Percentiles rank a stretch among this genome's conserved stretches.
Conservation (phyloP, 2,329 filamentous ascomycete genomes). For the Thelonectria blattea region DNA sequence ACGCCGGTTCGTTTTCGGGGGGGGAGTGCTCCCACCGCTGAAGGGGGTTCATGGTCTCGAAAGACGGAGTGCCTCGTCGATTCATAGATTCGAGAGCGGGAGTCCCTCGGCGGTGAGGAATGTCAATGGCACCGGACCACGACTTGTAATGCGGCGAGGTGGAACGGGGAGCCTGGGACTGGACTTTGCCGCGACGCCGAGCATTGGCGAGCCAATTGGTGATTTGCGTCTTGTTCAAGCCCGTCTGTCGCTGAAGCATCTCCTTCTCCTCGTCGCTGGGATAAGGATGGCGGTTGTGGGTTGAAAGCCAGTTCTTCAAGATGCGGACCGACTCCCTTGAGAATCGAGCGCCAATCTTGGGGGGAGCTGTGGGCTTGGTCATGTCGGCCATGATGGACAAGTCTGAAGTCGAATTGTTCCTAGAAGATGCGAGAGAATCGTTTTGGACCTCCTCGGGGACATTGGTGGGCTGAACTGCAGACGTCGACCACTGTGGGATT, state of each 20-base stretch:
- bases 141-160: slow-evolving; percentile 71
- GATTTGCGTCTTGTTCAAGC: slow-evolving; percentile 82
- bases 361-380: slow-evolving; percentile 42
- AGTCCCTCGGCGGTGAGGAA: slow-evolving; percentile 67
- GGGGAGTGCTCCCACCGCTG: slow-evolving; percentile 66
- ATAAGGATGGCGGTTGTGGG: slow-evolving; percentile 83
- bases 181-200: slow-evolving; percentile 79
- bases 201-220: slow-evolving; percentile 94
- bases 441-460: slow-evolving; percentile 38
- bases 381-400: slow-evolving; percentile 37
- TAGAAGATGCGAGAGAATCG: slow-evolving; percentile 34
- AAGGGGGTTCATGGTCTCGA: slow-evolving; percentile 61
- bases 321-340: slow-evolving; percentile 80
- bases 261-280: slow-evolving; percentile 88
- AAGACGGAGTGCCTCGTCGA: slow-evolving; percentile 42
- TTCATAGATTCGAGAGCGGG: slow-evolving; percentile 61
- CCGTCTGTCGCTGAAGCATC: slow-evolving; percentile 76
- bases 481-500: slow-evolving; percentile 52
- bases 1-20: slow-evolving; percentile 65
- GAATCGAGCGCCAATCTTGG: slow-evolving; percentile 78
- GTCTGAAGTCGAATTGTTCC: slow-evolving; percentile 38
- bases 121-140: slow-evolving; percentile 71
- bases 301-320: slow-evolving; percentile 83
- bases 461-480: slow-evolving; percentile 51
- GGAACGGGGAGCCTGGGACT: slow-evolving; percentile 67